Evolutionary conservation across 768 basidiomycete species (phyloP).

Genomic region (Leccinellum albellum): DNA sequence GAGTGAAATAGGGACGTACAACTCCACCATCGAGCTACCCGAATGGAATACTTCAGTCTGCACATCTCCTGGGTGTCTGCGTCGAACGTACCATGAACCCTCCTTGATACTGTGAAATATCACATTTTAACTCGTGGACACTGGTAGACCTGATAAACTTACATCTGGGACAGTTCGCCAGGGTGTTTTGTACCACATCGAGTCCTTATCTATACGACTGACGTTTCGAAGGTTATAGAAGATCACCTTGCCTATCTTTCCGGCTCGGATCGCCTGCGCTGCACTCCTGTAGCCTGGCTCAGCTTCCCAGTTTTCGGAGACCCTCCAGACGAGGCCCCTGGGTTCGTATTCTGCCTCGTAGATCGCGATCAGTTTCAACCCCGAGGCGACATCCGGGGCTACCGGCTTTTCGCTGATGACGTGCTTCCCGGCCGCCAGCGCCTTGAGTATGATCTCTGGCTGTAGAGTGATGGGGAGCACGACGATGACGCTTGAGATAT

Average conservation of each 20-base stretch:
- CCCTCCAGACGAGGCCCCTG: slow-evolving; percentile 71
- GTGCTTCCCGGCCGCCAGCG: slow-evolving; percentile 76
- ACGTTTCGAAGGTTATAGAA: slow-evolving; percentile 60
- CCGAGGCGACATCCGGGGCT: slow-evolving; percentile 63
- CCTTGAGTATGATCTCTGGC: slow-evolving; percentile 61
- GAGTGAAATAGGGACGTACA: slow-evolving; percentile 38
- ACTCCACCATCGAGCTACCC: slow-evolving; percentile 75
- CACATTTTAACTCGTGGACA: not conserved
- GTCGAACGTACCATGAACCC: slow-evolving; percentile 66
- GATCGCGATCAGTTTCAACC: slow-evolving; percentile 57
- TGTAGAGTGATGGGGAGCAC: slow-evolving; percentile 75
- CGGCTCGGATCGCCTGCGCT: slow-evolving; percentile 45
- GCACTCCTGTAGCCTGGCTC: slow-evolving; percentile 52
- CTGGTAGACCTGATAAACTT: slow-evolving; percentile 26
- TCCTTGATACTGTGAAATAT: slow-evolving; percentile 57
- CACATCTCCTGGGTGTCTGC: not conserved
- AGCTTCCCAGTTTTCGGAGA: slow-evolving; percentile 75
- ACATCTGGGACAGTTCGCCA: slow-evolving; percentile 85
- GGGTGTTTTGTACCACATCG: slow-evolving; percentile 76
- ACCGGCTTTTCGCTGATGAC: slow-evolving; percentile 89
- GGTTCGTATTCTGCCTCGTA: slow-evolving; percentile 64
- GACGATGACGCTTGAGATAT: slow-evolving; percentile 71
- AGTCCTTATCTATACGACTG: slow-evolving; percentile 53
- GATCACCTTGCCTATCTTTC: slow-evolving; percentile 68
- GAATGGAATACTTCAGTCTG: not conserved